Conservation (phyloP, 1,284 basidiomycete species). For the Naganishia cerealis region DNA sequence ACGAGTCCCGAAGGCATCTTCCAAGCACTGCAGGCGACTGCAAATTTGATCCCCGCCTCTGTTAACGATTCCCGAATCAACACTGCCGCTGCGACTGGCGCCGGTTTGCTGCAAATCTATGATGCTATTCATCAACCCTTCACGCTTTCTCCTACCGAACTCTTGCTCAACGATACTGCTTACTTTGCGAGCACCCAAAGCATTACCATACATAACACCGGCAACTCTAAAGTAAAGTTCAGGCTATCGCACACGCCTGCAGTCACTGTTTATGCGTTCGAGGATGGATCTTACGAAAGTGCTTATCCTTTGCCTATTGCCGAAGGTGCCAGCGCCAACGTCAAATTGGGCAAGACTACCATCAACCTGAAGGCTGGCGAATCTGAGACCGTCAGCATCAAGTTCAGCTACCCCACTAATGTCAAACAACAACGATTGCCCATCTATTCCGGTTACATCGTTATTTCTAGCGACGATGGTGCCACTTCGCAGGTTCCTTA, state of each 20-base stretch:
- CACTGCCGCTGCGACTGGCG: slow-evolving; percentile 66
- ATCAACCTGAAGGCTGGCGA: slow-evolving; percentile 41
- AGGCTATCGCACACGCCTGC: slow-evolving; percentile 43
- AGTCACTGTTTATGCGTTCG: slow-evolving; percentile 40
- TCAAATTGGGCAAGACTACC: slow-evolving; percentile 41
- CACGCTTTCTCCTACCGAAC: slow-evolving; percentile 61
- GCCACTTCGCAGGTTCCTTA: slow-evolving; percentile 42
- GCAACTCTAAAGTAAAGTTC: slow-evolving; percentile 38
- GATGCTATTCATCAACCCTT: slow-evolving; percentile 63
- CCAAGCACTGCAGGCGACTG: slow-evolving; percentile 64
- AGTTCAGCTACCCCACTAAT: slow-evolving; percentile 43
- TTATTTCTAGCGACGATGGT: slow-evolving; percentile 39
- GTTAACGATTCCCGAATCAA: slow-evolving; percentile 59
- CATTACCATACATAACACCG: slow-evolving; percentile 45
- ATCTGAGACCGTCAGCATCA: slow-evolving; percentile 37
- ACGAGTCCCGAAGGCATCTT: slow-evolving; percentile 55
- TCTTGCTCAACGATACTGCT: slow-evolving; percentile 70
- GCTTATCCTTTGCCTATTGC: slow-evolving; percentile 40
- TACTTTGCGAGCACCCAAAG: slow-evolving; percentile 58
- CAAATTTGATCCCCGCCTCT: slow-evolving; percentile 58
- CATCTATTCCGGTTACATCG: slow-evolving; percentile 47
- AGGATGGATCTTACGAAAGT: slow-evolving; percentile 36
- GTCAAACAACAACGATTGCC: slow-evolving; percentile 44
- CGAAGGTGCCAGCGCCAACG: slow-evolving; percentile 37
- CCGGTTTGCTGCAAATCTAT: slow-evolving; percentile 67